phyloP scores from a whole-genome alignment of 2,329 filamentous ascomycete species.

The Herpomyces periplanetae region DNA sequence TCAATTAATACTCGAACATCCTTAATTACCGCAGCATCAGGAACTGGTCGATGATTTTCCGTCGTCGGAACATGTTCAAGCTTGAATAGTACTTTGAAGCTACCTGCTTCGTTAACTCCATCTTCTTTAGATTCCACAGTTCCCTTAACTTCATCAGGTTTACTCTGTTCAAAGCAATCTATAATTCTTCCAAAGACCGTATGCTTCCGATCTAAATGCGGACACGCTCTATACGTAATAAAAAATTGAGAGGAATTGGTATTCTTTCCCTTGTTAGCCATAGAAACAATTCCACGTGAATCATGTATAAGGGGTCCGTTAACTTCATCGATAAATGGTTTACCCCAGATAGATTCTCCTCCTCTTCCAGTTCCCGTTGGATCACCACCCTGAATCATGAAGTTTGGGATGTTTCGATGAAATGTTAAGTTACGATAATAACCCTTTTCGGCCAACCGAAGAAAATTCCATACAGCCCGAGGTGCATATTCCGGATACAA shows the following conservation, averaged over 20 bases:
- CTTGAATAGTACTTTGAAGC: too few relatives aligned
- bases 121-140: constrained; percentile 9
- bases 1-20: constrained; percentile 62
- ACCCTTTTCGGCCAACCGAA: constrained; percentile 46
- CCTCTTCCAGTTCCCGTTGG: constrained; percentile 66
- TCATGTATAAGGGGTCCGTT: constrained; percentile 62
- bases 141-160: too few relatives aligned
- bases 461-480: constrained; percentile 85
- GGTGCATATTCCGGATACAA: constrained; percentile 66
- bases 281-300: constrained; percentile 35
- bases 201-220: constrained; percentile 72
- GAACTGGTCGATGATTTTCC: constrained; percentile 26
- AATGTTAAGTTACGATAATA: constrained; percentile 59
- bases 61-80: constrained; percentile 43
- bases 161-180: too few relatives aligned
- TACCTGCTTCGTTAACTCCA: constrained; percentile 20
- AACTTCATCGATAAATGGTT: constrained; percentile 52
- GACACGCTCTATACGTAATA: constrained; percentile 45
- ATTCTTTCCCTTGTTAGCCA: constrained; percentile 97
- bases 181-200: constrained; percentile 77
- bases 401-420: constrained; percentile 70
- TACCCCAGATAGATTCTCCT: constrained; percentile 68
- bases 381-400: constrained; percentile 94
- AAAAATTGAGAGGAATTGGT: constrained; percentile 90
- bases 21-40: constrained; percentile 37